Conservation (phyloP, 2,329 filamentous ascomycete genomes). For the Epichloe sp. region DNA sequence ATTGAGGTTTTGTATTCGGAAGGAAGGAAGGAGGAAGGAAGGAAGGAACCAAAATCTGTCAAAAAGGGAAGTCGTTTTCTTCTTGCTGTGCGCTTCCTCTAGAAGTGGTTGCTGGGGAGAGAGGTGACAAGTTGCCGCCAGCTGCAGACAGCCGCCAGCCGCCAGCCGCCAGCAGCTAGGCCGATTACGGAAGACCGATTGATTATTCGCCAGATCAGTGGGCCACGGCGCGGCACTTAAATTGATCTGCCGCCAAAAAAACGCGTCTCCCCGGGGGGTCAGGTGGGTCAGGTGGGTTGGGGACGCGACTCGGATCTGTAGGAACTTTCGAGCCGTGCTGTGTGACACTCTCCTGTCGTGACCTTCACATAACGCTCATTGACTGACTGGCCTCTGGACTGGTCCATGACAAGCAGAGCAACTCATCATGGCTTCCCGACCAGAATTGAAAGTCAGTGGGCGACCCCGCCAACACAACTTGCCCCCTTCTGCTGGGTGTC, state of each 20-base stretch:
- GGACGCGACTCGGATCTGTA: constrained; percentile 5
- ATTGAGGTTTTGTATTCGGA: too few relatives aligned
- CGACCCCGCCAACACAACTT: neutral
- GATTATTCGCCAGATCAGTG: neutral
- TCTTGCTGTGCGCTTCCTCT: too few relatives aligned
- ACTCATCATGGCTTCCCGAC: constrained; percentile 54
- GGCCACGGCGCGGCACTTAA: constrained; percentile 9
- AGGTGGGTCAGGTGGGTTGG: neutral
- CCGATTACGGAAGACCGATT: too few relatives aligned
- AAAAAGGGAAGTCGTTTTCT: too few relatives aligned
- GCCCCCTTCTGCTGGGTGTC: neutral
- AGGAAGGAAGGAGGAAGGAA: too few relatives aligned
- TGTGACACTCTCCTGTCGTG: neutral
- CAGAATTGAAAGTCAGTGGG: constrained; percentile 50
- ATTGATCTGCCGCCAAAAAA: constrained; percentile 8
- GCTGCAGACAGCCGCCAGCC: too few relatives aligned
- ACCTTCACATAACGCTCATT: neutral
- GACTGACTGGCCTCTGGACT: neutral
- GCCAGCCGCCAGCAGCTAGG: too few relatives aligned
- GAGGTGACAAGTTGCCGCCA: too few relatives aligned
- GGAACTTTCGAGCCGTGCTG: neutral
- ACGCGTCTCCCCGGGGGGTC: constrained; percentile 10
- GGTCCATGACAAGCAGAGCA: neutral
- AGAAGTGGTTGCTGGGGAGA: too few relatives aligned
- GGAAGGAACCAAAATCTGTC: too few relatives aligned